Evolutionary conservation across 2,329 filamentous ascomycete genomes (phyloP).

Genomic region (Clonostachys byssicola): DNA sequence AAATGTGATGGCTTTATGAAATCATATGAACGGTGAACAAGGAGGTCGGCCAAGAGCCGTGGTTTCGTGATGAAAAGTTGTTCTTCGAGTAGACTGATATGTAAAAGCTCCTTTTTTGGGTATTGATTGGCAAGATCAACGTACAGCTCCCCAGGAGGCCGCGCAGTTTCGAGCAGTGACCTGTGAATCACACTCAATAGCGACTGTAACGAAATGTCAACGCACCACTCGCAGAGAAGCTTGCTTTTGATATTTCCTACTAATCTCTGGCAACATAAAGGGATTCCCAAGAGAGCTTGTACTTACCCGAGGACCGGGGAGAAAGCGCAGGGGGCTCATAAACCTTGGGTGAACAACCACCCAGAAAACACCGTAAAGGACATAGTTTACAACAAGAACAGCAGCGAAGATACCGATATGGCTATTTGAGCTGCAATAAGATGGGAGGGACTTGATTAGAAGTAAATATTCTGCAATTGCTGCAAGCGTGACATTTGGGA

Average conservation of each 20-base stretch:
- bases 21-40: slow-evolving; percentile 38
- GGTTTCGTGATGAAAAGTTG: slow-evolving; percentile 14
- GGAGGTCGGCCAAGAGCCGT: slow-evolving; percentile 13
- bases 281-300: background rate
- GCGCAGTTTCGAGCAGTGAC: slow-evolving; percentile 9
- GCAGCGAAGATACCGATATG: slow-evolving; percentile 5
- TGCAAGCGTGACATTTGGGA: slow-evolving; percentile 14
- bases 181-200: slow-evolving; percentile 10
- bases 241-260: too few relatives aligned
- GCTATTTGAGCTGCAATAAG: slow-evolving; percentile 7
- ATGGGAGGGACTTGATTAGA: slow-evolving; percentile 15
- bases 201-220: background rate
- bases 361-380: slow-evolving; percentile 6
- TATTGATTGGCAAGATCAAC: slow-evolving; percentile 13
- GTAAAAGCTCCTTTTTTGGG: slow-evolving; percentile 12
- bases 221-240: too few relatives aligned
- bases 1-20: slow-evolving; percentile 45
- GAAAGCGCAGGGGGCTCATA: slow-evolving; percentile 4
- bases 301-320: slow-evolving; percentile 6
- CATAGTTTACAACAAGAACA: slow-evolving; percentile 5
- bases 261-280: too few relatives aligned
- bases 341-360: slow-evolving; percentile 5
- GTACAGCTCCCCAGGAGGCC: slow-evolving; percentile 14
- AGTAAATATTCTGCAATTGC: slow-evolving; percentile 15
- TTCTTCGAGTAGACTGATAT: slow-evolving; percentile 7